Conservation (phyloP, 306 rosid genomes). For the Sicyos baderoa region DNA sequence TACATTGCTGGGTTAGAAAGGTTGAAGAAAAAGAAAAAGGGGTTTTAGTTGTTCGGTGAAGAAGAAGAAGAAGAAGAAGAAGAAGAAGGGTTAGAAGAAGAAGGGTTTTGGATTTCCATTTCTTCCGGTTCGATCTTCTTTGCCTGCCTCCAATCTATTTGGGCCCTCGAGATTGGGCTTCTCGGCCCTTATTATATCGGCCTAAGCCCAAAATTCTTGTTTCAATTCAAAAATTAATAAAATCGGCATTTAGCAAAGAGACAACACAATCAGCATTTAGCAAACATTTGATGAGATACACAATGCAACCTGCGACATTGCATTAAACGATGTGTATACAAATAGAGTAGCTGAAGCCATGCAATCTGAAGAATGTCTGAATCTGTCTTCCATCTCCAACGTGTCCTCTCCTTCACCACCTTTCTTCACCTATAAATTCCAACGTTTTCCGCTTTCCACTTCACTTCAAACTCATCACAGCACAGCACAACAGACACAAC, state of each 20-base stretch:
- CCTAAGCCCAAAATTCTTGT: not conserved
- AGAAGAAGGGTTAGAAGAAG: not conserved
- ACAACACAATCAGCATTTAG: not conserved
- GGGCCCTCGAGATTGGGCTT: not conserved
- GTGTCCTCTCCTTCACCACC: not conserved
- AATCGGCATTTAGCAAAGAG: too few species aligned
- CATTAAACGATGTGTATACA: not conserved
- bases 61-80: too few species aligned
- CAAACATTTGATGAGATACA: not conserved
- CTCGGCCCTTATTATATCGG: not conserved
- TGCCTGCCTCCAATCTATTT: too few species aligned
- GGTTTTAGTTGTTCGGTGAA: too few species aligned
- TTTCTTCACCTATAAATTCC: not conserved
- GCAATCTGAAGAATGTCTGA: conserved; percentile 15
- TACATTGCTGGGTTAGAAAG: conserved; percentile 34
- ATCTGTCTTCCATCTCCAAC: not conserved
- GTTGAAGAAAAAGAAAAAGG: not conserved
- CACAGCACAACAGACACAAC: not conserved
- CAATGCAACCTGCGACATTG: not conserved
- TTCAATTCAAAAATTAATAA: too few species aligned
- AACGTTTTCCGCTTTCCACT: not conserved
- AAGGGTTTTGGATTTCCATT: conserved; percentile 1
- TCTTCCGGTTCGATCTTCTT: conserved; percentile 1
- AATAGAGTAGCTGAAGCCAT: not conserved
- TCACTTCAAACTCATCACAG: not conserved